These are phyloP conservation scores for Gracilaria domingensis DNA, from an alignment of 23 red algal genomes.

Conservation along the genomic window DNA sequence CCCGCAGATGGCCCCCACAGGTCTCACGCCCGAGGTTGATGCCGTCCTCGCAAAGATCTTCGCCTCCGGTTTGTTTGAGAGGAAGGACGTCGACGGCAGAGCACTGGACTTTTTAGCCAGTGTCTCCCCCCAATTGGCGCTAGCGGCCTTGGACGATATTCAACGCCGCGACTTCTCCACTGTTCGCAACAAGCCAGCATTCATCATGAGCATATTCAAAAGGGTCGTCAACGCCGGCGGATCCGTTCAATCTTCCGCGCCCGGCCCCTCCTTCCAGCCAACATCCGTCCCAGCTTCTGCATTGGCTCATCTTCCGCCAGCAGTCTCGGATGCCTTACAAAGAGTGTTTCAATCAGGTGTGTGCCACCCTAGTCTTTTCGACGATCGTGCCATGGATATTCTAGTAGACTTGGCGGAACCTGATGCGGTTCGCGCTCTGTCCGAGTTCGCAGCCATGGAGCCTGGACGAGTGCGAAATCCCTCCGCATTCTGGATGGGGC, in stretches of 20 bases:
- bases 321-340: constrained; percentile 82
- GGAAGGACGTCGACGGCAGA: constrained; percentile 75
- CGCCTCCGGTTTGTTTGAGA: constrained; percentile 51
- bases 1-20: constrained; percentile 27
- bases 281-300: constrained; percentile 76
- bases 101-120: constrained; percentile 72
- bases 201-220: constrained; percentile 86
- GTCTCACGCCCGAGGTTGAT: constrained; percentile 63
- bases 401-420: constrained; percentile 74
- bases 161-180: constrained; percentile 80
- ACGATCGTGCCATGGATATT: constrained; percentile 93
- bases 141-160: constrained; percentile 78
- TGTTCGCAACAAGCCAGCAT: constrained; percentile 87
- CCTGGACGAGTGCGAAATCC: constrained; percentile 87
- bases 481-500: constrained; percentile 93
- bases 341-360: constrained; percentile 84
- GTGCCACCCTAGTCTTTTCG: constrained; percentile 90
- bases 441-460: constrained; percentile 91
- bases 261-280: constrained; percentile 25
- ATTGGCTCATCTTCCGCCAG: constrained; percentile 79
- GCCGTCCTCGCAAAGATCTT: constrained; percentile 64
- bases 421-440: constrained; percentile 84
- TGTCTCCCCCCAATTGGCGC: constrained; percentile 64
- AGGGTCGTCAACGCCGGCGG: constrained; percentile 56
- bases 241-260: constrained; percentile 7